phyloP scores from a whole-genome alignment of 768 basidiomycete species.

The Trametopsis cervina region DNA sequence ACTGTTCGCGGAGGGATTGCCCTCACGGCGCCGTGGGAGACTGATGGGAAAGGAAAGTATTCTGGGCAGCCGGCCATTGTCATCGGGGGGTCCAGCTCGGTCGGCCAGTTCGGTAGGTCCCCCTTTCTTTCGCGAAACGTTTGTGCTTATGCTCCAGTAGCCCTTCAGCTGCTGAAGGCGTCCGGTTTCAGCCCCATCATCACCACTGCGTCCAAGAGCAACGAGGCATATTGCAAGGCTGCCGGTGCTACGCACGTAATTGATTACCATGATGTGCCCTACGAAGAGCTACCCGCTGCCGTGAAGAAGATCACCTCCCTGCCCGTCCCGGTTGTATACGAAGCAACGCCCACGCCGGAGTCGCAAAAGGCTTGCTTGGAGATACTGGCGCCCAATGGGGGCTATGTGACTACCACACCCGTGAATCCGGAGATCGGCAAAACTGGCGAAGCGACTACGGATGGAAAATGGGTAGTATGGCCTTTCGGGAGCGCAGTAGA shows the following conservation, averaged over 20 bases:
- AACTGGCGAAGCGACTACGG: not conserved
- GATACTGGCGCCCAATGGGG: slow-evolving; percentile 31
- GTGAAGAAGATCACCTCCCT: slow-evolving; percentile 8
- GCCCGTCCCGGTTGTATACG: slow-evolving; percentile 22
- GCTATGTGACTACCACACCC: slow-evolving; percentile 22
- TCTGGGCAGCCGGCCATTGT: slow-evolving; percentile 22
- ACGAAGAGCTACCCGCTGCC: slow-evolving; percentile 1
- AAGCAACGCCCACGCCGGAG: slow-evolving; percentile 28
- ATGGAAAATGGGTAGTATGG: not conserved
- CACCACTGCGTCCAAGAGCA: slow-evolving; percentile 22
- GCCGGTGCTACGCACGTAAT: slow-evolving; percentile 27
- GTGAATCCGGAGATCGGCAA: not conserved
- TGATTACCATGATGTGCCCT: slow-evolving; percentile 13
- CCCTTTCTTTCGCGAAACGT: no score
- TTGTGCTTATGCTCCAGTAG: not conserved
- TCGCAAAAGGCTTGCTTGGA: slow-evolving; percentile 33
- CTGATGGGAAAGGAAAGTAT: slow-evolving; percentile 22
- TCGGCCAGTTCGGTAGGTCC: slow-evolving; percentile 21
- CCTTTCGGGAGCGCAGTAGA: not conserved
- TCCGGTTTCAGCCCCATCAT: slow-evolving; percentile 25
- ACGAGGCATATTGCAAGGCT: slow-evolving; percentile 19
- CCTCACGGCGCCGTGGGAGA: slow-evolving; percentile 21
- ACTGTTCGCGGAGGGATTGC: slow-evolving; percentile 11
- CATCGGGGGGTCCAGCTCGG: slow-evolving; percentile 19
- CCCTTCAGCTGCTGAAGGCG: slow-evolving; percentile 1